Base-by-base conservation (phyloP, 2,329 filamentous ascomycete species). In the Grosmannia clavigera region DNA sequence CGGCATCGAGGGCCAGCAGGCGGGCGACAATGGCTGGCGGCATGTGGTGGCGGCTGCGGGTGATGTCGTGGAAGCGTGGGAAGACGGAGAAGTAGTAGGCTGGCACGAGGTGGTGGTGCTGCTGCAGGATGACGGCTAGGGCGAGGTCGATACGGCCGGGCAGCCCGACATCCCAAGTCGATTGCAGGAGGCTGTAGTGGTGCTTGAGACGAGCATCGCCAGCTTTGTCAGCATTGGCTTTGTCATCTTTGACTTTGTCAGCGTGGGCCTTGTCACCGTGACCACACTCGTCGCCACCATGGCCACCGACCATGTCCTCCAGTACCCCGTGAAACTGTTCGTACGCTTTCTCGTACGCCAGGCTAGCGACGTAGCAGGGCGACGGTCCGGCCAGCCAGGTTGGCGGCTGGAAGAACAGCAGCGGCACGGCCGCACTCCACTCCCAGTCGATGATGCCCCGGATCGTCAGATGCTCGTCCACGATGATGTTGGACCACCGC, bases 361-460 rank as follows among this genome's bases (percentile, higher is more conserved):
- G 53, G 22, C 52, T 50, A 33, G 53, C 58, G 2, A 60, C 58
- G 33, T 52, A 56, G 52, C 58, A 51, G n/a, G 58, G 29, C 12
- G 58, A 56, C 27, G 43, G 29, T 0, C 64, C 65, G 31, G 64
- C 63, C 10, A 67, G 63, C 63, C 63, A 64, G 48, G 55, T 50
- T 14, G 63, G 63, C 38, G 63, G 63, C 31, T 56, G 10, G 31
- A 63, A 60, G 33, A 62, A 60, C 35, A 56, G 59, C 38, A 22
- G 57, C 16, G 63, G 63, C 25, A 64, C 59, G 27, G 52, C 60
- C 27, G 57, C 51, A 27, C 64, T 16, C 53, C 65, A 70, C 58
- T 69, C 67, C 68, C 67, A 69, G 59, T 68, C 68, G 56, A 68
- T 65, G 25, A 69, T 64, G n/a, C 61, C 65, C 19, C 57, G 60